Evolutionary conservation across 495 filamentous ascomycete species (phyloP).

Genomic region (Talaromyces nanjingensis): DNA sequence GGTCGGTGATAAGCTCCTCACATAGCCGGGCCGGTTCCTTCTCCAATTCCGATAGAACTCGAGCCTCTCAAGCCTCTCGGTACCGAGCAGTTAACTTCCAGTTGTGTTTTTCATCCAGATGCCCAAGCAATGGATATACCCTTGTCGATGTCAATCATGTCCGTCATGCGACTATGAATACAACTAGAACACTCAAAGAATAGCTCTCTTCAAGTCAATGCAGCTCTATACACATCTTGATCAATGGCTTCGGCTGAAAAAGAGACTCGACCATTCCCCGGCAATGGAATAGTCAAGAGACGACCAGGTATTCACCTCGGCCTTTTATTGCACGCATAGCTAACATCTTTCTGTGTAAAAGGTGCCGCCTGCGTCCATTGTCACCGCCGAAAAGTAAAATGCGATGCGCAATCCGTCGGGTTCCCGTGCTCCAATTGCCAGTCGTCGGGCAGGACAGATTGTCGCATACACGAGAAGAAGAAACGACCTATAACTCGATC

Average conservation of each 20-base stretch:
- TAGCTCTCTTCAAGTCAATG: conserved; percentile 14
- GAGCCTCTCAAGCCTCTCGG: not conserved
- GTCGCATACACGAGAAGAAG: conserved; percentile 43
- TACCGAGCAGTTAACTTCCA: not conserved
- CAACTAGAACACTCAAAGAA: not conserved
- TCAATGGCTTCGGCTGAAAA: conserved; percentile 27
- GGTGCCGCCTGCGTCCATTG: conserved; percentile 39
- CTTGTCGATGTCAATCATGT: not conserved
- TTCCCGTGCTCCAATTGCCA: conserved; percentile 41
- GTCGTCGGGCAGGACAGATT: conserved; percentile 37
- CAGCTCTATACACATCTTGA: conserved; percentile 10
- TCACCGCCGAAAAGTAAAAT: conserved; percentile 44
- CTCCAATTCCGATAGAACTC: not conserved
- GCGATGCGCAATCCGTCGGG: conserved; percentile 39
- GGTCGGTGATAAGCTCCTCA: not conserved
- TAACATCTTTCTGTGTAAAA: not conserved
- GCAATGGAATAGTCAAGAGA: conserved; percentile 28
- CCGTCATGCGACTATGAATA: not conserved
- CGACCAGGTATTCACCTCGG: conserved; percentile 22
- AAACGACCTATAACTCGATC: conserved; percentile 39
- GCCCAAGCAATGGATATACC: not conserved
- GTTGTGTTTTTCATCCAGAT: not conserved
- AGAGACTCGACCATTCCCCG: conserved; percentile 24
- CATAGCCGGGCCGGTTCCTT: not conserved
- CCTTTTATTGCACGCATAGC: not conserved